Evolutionary conservation across 768 basidiomycete genomes (phyloP), one percentile per base, ranked within the genome.

Genomic region (Termitomyces sp.): DNA sequence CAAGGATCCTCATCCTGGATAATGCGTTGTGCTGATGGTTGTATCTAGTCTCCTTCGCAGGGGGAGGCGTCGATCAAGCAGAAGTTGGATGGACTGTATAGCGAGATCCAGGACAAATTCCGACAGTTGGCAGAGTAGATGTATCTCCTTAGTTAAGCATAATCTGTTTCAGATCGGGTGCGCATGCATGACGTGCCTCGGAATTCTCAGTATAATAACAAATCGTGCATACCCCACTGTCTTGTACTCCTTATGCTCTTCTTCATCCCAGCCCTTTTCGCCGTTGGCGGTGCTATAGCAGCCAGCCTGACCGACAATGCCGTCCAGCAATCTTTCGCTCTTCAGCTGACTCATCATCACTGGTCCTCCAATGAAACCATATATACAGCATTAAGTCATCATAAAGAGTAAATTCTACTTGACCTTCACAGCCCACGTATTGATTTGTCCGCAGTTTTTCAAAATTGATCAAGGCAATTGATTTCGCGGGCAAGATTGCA

Each of bases 91-190:
- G 79, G 78, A 35, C 73, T 98, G 47, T 79, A 95, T 70, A 70
- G 75, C 54, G 94, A 97, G 75, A 97, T 98, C 60, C 87, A 88
- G 67, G 93, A 94, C 72, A 94, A 90, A 68, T 97, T 98, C 80
- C 83, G 91, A 58, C 87, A 89, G 72, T 73, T 93, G 72, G 87
- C 78, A 64, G 90, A 93, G 76, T 93, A 62, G 54, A 38, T 61
- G 52, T 50, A 44, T 30, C 42, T 18, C 16, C 4, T 45, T 58
- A 56, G 52, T 52, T 18, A 53, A 55, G 45, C 26, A 50, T 45
- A 49, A 32, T 52, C 24, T 57, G 55, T 62, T 48, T 59, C 53
- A 58, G 57, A 61, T 60, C 26, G 40, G 42, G 28, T 49, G 53
- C 52, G 10, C 53, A 45, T 35, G 42, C 16, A 54, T 54, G 58